Conservation (phyloP, 495 filamentous ascomycete genomes). For the Aspergillus biplanus region DNA sequence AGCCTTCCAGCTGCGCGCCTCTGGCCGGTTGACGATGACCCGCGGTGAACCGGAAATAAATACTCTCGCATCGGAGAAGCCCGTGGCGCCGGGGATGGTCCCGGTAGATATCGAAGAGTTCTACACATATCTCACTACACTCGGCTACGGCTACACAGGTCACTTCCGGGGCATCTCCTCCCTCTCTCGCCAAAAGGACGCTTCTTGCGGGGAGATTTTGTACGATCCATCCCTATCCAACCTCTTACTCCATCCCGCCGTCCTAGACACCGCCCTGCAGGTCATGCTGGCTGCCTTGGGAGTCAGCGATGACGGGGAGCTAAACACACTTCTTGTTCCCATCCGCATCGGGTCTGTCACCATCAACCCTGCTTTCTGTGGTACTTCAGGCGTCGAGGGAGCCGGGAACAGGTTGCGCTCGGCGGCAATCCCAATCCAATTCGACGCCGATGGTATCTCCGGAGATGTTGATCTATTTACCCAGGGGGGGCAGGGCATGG, state of each 20-base stretch:
- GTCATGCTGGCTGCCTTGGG: background rate
- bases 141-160: slow-evolving; percentile 31
- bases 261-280: background rate
- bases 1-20: no score
- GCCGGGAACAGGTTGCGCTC: background rate
- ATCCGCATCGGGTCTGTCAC: background rate
- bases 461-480: slow-evolving; percentile 1
- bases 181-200: no score
- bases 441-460: background rate
- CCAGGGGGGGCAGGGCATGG: background rate
- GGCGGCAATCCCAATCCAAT: no score
- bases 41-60: no score
- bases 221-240: no score
- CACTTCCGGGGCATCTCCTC: slow-evolving; percentile 14
- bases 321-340: background rate
- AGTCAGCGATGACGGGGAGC: background rate
- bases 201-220: background rate
- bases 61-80: no score
- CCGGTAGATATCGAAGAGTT: slow-evolving; percentile 27
- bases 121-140: slow-evolving; percentile 22
- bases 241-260: slow-evolving; percentile 3
- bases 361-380: slow-evolving; percentile 6
- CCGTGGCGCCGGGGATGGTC: no score
- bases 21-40: no score
- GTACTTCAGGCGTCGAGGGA: background rate